Conservation (phyloP, 1,139 yeast species). For the Yamadazyma blattariae region DNA sequence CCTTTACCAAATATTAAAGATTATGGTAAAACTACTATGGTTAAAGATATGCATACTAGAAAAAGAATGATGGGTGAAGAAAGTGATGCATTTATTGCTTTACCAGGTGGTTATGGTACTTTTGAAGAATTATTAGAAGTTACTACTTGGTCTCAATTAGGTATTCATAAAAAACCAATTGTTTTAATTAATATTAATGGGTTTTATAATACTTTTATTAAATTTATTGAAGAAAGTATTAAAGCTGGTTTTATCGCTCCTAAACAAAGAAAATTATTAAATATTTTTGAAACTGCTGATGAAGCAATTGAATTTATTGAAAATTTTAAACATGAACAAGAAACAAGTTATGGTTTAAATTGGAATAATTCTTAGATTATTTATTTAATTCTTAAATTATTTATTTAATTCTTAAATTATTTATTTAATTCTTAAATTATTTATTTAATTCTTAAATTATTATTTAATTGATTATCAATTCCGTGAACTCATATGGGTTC, state of each 20-base stretch:
- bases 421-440: too few species aligned
- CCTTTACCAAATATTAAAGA: conserved; percentile 60
- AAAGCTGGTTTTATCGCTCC: conserved; percentile 65
- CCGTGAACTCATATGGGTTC: not conserved
- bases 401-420: too few species aligned
- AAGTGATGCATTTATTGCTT: conserved; percentile 83
- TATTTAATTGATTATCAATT: too few species aligned
- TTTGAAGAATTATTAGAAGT: conserved; percentile 88
- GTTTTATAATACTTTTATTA: conserved; percentile 68
- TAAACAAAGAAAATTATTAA: conserved; percentile 65
- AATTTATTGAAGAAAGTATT: conserved; percentile 56
- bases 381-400: too few species aligned
- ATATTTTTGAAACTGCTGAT: conserved; percentile 64
- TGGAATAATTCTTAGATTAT: conserved; percentile 49
- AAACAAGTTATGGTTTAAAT: conserved; percentile 61
- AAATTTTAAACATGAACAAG: conserved; percentile 65
- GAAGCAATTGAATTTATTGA: conserved; percentile 64
- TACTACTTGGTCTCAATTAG: conserved; percentile 84
- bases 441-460: too few species aligned
- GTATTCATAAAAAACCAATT: conserved; percentile 80
- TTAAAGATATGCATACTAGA: conserved; percentile 87
- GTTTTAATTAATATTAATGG: conserved; percentile 77
- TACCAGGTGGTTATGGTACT: conserved; percentile 94
- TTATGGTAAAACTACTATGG: conserved; percentile 79
- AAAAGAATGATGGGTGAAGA: conserved; percentile 84